Evolutionary conservation across 2,329 filamentous ascomycete genomes (phyloP), one percentile per base, ranked within the genome.

Genomic region (Colletotrichum gloeosporioides): DNA sequence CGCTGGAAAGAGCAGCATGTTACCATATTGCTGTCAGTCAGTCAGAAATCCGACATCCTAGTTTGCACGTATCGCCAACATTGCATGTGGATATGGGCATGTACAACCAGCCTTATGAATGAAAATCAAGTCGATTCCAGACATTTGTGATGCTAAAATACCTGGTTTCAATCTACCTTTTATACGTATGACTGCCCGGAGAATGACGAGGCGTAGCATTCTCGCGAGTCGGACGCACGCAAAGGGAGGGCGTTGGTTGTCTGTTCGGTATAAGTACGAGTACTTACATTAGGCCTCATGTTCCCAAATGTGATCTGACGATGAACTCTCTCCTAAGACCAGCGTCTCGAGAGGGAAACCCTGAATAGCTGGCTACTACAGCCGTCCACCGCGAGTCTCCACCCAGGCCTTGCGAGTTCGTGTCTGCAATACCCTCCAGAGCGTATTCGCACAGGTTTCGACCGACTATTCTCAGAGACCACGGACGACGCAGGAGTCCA

Each of bases 101-200:
- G n/a, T 22, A 2, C 12, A 53, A 53, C 44, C 44, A 22, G 6
- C 44, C 44, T 53, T 13, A 13, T 53, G 44, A 53, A 22, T 22
- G 3, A 0, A 13, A 13, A 22, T 0, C n/a, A 22, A 4, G 44
- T 12, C n/a, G 9, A 12, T n/a, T 22, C 10, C 18, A n/a, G n/a
- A 13, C 44, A 22, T 22, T 22, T 22, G 2, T 49, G 10, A 22
- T 7, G 44, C 18, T 7, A 12, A 6, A 22, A 13, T 22, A 49
- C 6, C 9, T 22, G n/a, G 9, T 49, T 22, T 7, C 0, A 13
- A 4, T 13, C 5, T 13, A 22, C 10, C 2, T 49, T 22, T 22
- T 22, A 49, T 49, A 22, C n/a, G 10, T 49, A 49, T 49, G n/a
- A 49, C n/a, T 49, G n/a, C 44, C 44, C n/a, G n/a, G 44, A 49